Conservation (phyloP, 495 filamentous ascomycete species). For the Talaromyces proteolyticus region DNA sequence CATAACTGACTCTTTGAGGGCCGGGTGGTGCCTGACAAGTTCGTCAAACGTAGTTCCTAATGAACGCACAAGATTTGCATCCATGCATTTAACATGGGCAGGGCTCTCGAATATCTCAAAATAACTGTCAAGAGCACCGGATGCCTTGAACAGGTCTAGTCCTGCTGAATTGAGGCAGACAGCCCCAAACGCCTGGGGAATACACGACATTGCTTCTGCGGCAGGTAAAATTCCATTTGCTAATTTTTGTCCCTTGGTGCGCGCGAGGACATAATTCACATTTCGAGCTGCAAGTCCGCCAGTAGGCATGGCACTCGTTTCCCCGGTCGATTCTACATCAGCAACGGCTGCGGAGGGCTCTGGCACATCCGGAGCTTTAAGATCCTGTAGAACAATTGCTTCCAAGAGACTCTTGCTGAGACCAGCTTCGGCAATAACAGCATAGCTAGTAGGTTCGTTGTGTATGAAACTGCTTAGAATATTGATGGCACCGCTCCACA, state of each 20-base stretch:
- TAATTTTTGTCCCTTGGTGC: constrained; percentile 34
- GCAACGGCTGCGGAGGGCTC: constrained; percentile 18
- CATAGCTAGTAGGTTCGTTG: constrained; percentile 96
- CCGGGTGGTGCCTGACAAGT: constrained; percentile 86
- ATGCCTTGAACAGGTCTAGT: constrained; percentile 84
- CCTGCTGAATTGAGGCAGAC: constrained; percentile 87
- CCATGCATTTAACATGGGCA: constrained; percentile 80
- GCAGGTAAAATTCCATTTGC: constrained; percentile 77
- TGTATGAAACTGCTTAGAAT: constrained; percentile 96
- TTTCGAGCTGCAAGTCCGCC: constrained; percentile 12
- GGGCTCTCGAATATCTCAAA: constrained; percentile 94
- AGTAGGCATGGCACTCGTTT: constrained; percentile 10
- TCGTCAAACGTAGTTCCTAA: constrained; percentile 90
- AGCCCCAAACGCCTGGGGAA: constrained; percentile 84
- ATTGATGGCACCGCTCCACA: constrained; percentile 88
- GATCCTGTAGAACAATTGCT: constrained; percentile 57
- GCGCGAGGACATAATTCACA: constrained; percentile 23
- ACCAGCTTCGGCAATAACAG: constrained; percentile 89
- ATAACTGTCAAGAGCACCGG: constrained; percentile 74
- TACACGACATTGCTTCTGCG: constrained; percentile 75
- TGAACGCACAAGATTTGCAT: constrained; percentile 50
- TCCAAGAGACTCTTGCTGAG: constrained; percentile 78
- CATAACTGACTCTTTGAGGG: constrained; percentile 71
- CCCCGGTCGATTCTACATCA: constrained; percentile 5
- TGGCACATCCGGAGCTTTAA: constrained; percentile 25